Base-by-base conservation (phyloP, 306 rosid species). In the Vachellia pachyceras region DNA sequence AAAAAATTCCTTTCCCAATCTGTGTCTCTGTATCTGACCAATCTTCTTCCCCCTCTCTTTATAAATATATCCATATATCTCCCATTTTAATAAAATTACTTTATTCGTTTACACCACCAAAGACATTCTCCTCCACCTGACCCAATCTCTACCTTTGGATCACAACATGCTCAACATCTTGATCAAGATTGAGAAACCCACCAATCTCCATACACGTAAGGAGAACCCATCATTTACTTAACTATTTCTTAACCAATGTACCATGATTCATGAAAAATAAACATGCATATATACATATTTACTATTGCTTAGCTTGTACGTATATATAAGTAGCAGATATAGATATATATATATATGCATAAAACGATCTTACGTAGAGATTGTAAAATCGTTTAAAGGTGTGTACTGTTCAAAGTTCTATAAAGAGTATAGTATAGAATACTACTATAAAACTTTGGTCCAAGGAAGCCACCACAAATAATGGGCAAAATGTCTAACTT, bases 91-190 rank as follows among this genome's bases (percentile, higher is more conserved):
- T 77, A 40, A n/a, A n/a, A n/a, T n/a, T n/a, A n/a, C n/a, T 73
- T 20, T 68, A 41, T 68, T 68, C 25, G 10, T 41, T 10, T 6
- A 13, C 79, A 79, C 78, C 89, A 77, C 9, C 63, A 65, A 84
- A 87, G 82, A 90, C 95, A 88, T 88, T 86, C 91, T 84, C 71
- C 77, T 69, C 18, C 23, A 11, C 3, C 75, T 88, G 92, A 84
- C 91, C 74, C 77, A 64, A 40, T 85, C 20, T 47, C 65, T 72
- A 80, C 94, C 92, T 64, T 82, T 75, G 57, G 90, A 87, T 89
- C 81, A 37, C 18, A 23, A 5, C 55, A 14, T 1, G 49, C 36
- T 79, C 41, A 61, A 70, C 70, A 83, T 75, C 81, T 74, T 89
- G 15, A 84, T 80, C 66, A 84, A 76, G 1, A 44, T 75, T 57